phyloP scores from a whole-genome alignment of 306 rosid species.

The Prunus padus region DNA sequence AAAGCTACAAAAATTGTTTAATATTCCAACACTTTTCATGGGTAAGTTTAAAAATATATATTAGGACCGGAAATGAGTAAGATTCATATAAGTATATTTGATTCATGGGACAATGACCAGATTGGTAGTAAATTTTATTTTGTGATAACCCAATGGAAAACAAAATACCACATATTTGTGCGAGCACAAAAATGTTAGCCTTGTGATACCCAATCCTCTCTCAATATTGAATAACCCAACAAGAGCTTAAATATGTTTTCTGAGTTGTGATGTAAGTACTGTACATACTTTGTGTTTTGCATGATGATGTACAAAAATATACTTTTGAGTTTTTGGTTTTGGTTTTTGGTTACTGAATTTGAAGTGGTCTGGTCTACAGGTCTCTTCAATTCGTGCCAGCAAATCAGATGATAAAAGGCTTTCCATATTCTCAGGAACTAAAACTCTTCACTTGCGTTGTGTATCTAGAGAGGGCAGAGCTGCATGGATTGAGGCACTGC shows the following conservation, averaged over 20 bases:
- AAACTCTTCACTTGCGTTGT: constrained; percentile 88
- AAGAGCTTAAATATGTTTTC: background rate
- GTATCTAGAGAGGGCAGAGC: constrained; percentile 82
- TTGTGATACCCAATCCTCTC: background rate
- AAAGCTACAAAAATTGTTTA: background rate
- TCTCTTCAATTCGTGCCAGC: constrained; percentile 93
- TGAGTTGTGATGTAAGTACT: background rate
- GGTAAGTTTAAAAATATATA: too few species aligned
- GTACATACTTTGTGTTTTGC: constrained; percentile 2
- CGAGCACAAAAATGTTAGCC: background rate
- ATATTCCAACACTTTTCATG: background rate
- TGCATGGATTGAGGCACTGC: constrained; percentile 84
- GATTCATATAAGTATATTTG: background rate
- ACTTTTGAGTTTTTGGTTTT: background rate
- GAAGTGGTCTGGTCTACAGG: constrained; percentile 54
- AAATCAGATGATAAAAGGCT: constrained; percentile 96
- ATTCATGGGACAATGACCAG: background rate
- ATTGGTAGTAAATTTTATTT: background rate
- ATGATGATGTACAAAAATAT: constrained; percentile 12
- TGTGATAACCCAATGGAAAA: background rate
- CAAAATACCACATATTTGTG: background rate
- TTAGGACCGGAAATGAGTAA: background rate
- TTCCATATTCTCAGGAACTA: constrained; percentile 91
- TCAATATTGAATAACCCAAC: background rate
- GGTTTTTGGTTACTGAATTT: constrained; percentile 29